Base-by-base conservation (phyloP, 2,329 filamentous ascomycete genomes). In the Cytospora piceicola region DNA sequence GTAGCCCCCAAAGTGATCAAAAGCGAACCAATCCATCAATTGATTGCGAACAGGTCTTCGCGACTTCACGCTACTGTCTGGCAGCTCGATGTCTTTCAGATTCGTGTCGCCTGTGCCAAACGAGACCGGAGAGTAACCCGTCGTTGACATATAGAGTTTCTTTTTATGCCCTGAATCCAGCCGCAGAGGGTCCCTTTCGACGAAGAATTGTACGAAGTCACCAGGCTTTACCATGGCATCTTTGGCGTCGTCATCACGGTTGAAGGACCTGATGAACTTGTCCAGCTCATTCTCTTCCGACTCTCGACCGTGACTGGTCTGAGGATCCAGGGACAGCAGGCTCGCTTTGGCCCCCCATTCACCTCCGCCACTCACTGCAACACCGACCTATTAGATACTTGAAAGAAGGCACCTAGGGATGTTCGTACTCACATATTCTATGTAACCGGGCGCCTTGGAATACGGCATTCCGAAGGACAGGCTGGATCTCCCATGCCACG, bases 301-400 rank as follows among this genome's bases (percentile, higher is more conserved):
- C 0, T 75, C 71, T n/a, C 39, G 36, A 11, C 77, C 78, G 70
- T 85, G 85, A 24, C 75, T 80, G 20, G 80, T 83, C 69, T 92
- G 84, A 4, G 92, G 91, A 72, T 95, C 92, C 4, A 96, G 81
- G 7, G 92, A 92, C 3, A 96, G 79, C 0, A 96, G 79, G 0
- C 92, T 92, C 71, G 90, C 88, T 75, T 94, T 95, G 64, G 85
- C 81, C 20, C 92, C 92, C 92, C 92, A 96, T 24, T 92, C 92
- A 52, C 92, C 92, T 55, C 92, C 92, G 5, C 92, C 92, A 72
- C 91, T 93, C 69, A 94, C 85, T 83, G 80, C 76, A 61, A 36
- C 15, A 14, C 17, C 32, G n/a, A 14, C 1, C 34, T 11, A 46
- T 61, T 46, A 61, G 53, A 20, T 24, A 24, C n/a, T 24, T 49